Base-by-base conservation (phyloP, 2,329 filamentous ascomycete genomes). In the Lecanoromycetidae sp. region DNA sequence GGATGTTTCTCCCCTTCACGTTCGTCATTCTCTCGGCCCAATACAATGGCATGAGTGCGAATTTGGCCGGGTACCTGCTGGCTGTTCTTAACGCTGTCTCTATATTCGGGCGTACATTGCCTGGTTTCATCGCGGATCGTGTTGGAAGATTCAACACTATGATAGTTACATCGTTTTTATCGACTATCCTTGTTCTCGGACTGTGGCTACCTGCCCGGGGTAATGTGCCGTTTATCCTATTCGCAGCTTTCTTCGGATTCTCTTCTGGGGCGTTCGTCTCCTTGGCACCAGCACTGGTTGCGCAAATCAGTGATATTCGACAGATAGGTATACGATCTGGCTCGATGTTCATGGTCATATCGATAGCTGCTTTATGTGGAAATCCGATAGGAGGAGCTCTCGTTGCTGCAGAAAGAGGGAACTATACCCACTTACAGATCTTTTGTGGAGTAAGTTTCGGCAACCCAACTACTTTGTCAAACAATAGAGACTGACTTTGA, bases 261-360 rank as follows among this genome's bases (percentile, higher is more conserved):
- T 72, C 72, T 12, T 80, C 76, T 0, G 83, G 82, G 10, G 75
- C 76, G 2, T 82, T 79, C 55, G 74, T 83, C 29, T 75, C 75
- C 0, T 65, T 86, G 15, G 68, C 69, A 0, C 79, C 82, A 0
- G 72, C 80, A 0, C 66, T 83, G 12, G 67, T 87, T 19, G 80
- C 80, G 1, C 80, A 87, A 57, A 82, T 87, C 52, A 79, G 76
- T 1, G 79, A 84, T 37, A 73, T 85, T 30, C 69, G 75, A 17
- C 72, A 84, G 59, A 79, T 87, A 27, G 84, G 84, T 12, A 73
- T 80, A 1, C 70, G 83, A 5, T 78, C 73, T 2, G 84, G 84
- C 0, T 71, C 74, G 0, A 70, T 77, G 22, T 84, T 82, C 58
- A 72, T 76, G 13, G 60, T 79, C 38, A 69, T 79, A 47, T 71